A percentile compares a stretch with the other conserved stretches of the same genome.
Conservation (phyloP, 371 early-diverging fungal genomes). For the Mucor irregularis region DNA sequence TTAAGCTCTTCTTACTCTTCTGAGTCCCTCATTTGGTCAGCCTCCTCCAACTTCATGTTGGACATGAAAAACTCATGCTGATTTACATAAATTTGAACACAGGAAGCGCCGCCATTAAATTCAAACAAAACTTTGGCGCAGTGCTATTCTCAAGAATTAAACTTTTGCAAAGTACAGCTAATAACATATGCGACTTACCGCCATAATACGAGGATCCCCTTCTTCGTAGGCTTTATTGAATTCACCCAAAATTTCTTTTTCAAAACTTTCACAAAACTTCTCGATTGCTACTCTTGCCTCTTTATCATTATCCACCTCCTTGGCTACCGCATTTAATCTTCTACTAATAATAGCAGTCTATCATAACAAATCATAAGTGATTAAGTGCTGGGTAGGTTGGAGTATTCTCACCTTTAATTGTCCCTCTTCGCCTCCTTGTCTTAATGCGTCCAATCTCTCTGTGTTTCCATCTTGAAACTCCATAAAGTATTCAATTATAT, state of each 20-base stretch:
- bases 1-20: slow-evolving; percentile 41
- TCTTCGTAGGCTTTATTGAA: slow-evolving; percentile 87
- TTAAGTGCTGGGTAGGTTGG: too few relatives aligned
- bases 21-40: slow-evolving; percentile 40
- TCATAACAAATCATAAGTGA: neutral
- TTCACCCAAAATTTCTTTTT: slow-evolving; percentile 81
- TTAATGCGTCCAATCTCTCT: slow-evolving; percentile 72
- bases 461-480: slow-evolving; percentile 82
- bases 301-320: slow-evolving; percentile 85
- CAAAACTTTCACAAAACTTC: slow-evolving; percentile 89
- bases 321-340: slow-evolving; percentile 82
- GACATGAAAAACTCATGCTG: slow-evolving; percentile 95
- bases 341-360: slow-evolving; percentile 87
- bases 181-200: slow-evolving; percentile 51
- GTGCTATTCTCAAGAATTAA: slow-evolving; percentile 48
- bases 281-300: slow-evolving; percentile 81
- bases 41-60: slow-evolving; percentile 69
- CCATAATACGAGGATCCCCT: slow-evolving; percentile 64
- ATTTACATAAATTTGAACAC: slow-evolving; percentile 92
- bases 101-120: slow-evolving; percentile 95
- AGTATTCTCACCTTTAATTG: slow-evolving; percentile 68
- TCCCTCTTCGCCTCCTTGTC: slow-evolving; percentile 78
- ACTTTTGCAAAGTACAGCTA: neutral
- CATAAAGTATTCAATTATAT: slow-evolving; percentile 88
- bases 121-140: slow-evolving; percentile 86